phyloP scores from a whole-genome alignment of 495 filamentous ascomycete species.

The Penicillium herquei region DNA sequence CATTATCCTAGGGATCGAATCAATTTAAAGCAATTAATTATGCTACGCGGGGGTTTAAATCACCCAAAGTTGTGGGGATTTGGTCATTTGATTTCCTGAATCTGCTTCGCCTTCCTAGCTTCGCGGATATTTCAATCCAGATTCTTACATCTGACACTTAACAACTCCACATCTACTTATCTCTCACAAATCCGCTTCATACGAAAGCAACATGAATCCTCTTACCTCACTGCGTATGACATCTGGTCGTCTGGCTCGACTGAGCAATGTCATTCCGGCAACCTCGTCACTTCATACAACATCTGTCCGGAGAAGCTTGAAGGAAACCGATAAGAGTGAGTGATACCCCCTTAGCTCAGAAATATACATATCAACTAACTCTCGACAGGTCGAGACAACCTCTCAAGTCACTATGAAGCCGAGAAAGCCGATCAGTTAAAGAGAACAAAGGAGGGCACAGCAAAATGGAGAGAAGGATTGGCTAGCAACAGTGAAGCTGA shows the following conservation, averaged over 20 bases:
- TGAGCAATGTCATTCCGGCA: conserved; percentile 13
- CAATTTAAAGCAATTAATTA: conserved; percentile 2
- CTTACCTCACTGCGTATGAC: conserved; percentile 28
- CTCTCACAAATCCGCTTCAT: not conserved
- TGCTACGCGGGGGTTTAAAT: not conserved
- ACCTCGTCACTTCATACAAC: conserved; percentile 33
- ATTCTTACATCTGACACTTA: too few relatives aligned
- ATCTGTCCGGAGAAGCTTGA: conserved; percentile 23
- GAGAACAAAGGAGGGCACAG: conserved; percentile 72
- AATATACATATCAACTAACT: conserved; percentile 2
- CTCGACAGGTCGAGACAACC: conserved; percentile 37
- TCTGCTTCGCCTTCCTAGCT: not conserved
- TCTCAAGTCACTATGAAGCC: conserved; percentile 53
- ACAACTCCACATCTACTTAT: not conserved
- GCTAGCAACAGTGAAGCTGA: conserved; percentile 79
- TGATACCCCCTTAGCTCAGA: not conserved
- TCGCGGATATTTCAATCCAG: too few relatives aligned
- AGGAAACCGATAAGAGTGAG: conserved; percentile 38
- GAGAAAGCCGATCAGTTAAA: conserved; percentile 71
- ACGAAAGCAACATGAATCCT: conserved; percentile 27
- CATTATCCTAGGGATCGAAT: conserved; percentile 6
- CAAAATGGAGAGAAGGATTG: conserved; percentile 76
- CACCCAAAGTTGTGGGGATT: not conserved
- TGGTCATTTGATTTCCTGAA: not conserved
- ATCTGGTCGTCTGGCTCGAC: conserved; percentile 21